These are phyloP conservation scores for Fusarium sp. DNA, from an alignment of 2,329 filamentous ascomycete genomes.

Conservation along the genomic window DNA sequence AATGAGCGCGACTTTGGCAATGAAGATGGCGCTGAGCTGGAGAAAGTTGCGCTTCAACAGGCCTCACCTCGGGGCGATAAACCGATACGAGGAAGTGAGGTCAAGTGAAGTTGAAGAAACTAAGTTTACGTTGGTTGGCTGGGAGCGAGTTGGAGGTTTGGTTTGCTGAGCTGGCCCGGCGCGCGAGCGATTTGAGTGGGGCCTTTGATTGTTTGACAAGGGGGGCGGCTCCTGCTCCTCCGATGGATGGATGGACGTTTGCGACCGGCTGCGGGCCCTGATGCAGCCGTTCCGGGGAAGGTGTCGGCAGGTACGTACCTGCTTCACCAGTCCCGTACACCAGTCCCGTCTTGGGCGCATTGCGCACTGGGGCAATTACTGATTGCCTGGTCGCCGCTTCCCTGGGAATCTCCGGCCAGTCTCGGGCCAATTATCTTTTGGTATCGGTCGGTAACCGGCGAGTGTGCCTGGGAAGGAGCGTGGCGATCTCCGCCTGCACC, in stretches of 20 bases:
- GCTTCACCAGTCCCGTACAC: background rate
- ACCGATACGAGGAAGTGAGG: conserved; percentile 39
- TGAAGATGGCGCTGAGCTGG: conserved; percentile 38
- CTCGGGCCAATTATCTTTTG: conserved; percentile 16
- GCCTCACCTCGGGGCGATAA: conserved; percentile 37
- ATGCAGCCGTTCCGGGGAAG: conserved; percentile 32
- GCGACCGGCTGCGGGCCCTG: background rate
- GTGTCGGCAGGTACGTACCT: conserved; percentile 5
- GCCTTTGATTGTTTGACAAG: conserved; percentile 6
- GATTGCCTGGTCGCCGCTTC: background rate
- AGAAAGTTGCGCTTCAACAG: conserved; percentile 38
- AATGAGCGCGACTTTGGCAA: conserved; percentile 45
- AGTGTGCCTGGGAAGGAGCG: conserved; percentile 33
- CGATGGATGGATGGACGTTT: conserved; percentile 3
- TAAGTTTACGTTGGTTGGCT: conserved; percentile 41
- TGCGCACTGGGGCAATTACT: background rate
- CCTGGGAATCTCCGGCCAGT: background rate
- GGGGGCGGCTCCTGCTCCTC: background rate
- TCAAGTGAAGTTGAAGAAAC: conserved; percentile 46
- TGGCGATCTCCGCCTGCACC: conserved; percentile 50
- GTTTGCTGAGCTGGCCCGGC: conserved; percentile 28
- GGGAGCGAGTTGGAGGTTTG: conserved; percentile 32
- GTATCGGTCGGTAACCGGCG: conserved; percentile 31
- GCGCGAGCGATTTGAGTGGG: conserved; percentile 34
- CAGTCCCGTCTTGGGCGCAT: background rate